phyloP scores from a whole-genome alignment of 1,139 yeast species.

The Candida buenavistaensis region DNA sequence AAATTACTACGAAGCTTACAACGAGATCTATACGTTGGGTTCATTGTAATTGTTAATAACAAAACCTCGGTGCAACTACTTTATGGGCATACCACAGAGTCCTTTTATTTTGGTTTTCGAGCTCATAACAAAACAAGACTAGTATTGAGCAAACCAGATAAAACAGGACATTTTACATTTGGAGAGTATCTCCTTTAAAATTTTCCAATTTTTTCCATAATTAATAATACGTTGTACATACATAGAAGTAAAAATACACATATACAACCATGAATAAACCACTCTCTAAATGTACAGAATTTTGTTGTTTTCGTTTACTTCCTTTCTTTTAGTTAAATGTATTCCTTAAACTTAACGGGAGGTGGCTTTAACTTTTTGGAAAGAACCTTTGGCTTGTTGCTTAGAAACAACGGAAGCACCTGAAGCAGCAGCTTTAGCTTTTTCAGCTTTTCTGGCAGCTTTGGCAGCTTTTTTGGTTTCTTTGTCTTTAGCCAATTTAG shows the following conservation, averaged over 20 bases:
- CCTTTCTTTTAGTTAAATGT: constrained; percentile 10
- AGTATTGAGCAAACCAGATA: constrained; percentile 26
- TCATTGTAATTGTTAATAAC: constrained; percentile 24
- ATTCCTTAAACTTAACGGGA: constrained; percentile 82
- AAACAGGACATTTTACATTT: constrained; percentile 27
- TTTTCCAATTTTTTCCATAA: constrained; percentile 3
- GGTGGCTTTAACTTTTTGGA: constrained; percentile 95
- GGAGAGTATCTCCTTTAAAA: constrained; percentile 32
- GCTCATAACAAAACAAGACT: constrained; percentile 19
- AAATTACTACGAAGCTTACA: constrained; percentile 8
- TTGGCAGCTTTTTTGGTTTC: constrained; percentile 93
- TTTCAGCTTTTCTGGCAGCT: constrained; percentile 93
- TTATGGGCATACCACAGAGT: constrained; percentile 46
- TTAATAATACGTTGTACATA: constrained; percentile 6
- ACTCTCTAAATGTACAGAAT: constrained; percentile 12
- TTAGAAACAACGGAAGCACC: constrained; percentile 66
- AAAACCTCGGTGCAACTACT: constrained; percentile 19
- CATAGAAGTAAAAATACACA: constrained; percentile 11
- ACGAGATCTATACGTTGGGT: constrained; percentile 30
- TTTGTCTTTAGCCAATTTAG: constrained; percentile 87
- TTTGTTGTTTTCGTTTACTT: constrained; percentile 13
- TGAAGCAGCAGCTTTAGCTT: constrained; percentile 82
- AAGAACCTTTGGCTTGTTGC: constrained; percentile 90
- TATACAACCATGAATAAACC: constrained; percentile 8
- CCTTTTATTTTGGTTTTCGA: constrained; percentile 42